Evolutionary conservation across 1,284 basidiomycete species (phyloP), one percentile per base, ranked within the genome.

Genomic region (Ceratobasidium sp.): DNA sequence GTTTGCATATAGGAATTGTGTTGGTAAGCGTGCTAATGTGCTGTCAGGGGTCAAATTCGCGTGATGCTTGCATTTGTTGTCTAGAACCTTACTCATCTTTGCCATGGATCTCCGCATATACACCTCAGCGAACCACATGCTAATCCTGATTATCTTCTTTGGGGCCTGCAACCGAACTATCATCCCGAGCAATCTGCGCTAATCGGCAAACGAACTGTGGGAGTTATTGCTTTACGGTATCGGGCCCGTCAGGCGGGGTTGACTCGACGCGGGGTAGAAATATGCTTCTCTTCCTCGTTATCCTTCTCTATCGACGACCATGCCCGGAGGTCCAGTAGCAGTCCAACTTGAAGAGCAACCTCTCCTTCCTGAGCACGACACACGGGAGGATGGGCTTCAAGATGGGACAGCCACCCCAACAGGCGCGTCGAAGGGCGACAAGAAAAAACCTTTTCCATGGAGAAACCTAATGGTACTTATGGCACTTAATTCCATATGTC

Each of bases 271-370:
- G 32, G 21, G 21, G 46, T 65, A 53, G 50, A 32, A 48, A 52
- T 46, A 8, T 32, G 39, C 21, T 9, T 34, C 36, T 43, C 62
- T 34, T 26, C 34, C n/a, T 53, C 9, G 32, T 5, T 14, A 39
- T 45, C 46, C 23, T 26, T 34, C 53, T 50, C 52, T 39, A 21
- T 16, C 41, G 8, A 21, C 62, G 30, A 69, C 53, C 39, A 69
- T 69, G 65, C 65, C 65, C 41, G 65, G 65, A 69, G 65, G 65
- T 55, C 52, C 65, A 43, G 65, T 69, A 52, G 65, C 65, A 34
- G 65, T 53, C 26, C 65, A 69, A 18, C 34, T 69, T 46, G 65
- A 69, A 9, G 65, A 69, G 21, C 65, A 69, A 23, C 65, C 65
- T 26, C 65, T 69, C 4, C 36, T 69, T 2, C 34, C 43, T n/a